Evolutionary conservation across 2,329 filamentous ascomycete genomes (phyloP), one percentile per base, ranked within the genome.

Genomic region (Monosporascus ibericus): DNA sequence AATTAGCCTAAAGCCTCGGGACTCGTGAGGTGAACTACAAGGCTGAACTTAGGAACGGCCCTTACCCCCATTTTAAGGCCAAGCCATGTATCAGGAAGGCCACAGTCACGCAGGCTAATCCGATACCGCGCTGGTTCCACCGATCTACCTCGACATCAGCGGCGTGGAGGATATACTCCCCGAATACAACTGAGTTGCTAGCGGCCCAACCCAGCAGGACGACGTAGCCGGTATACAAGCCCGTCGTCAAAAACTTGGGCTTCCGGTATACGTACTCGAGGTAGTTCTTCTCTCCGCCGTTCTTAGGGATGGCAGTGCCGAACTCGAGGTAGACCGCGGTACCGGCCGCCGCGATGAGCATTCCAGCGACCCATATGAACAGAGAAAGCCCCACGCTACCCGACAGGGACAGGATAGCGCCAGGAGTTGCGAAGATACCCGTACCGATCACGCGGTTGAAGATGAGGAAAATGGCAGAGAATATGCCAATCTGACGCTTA

Each of bases 211-310:
- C 81, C 1, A 85, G 75, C 1, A 84, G 69, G 46, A 85, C 72
- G 77, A 84, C 82, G 64, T 84, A 81, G 1, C 80, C 70, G 3
- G 81, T 80, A 36, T 85, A 71, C 2, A 85, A 74, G 55, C 79
- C 81, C 0, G 80, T 82, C 1, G 81, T 76, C 1, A 86, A 65
- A 64, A 83, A 82, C 52, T 75, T 77, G 0, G 82, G 82, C 22
- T 72, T 75, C 2, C 74, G 74, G 67, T 84, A 85, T 17, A 82
- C 78, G n/a, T 78, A 73, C 60, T 86, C 82, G 15, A 86, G 77
- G 61, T 86, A 86, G 64, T 84, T 82, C 72, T 86, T 86, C 57
- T 85, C 82, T 20, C 83, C 83, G 15, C 83, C 82, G 15, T 79
- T 83, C 37, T 78, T 72, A 2, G 82, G 82, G 37, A 85, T 83